Base-by-base conservation (phyloP, 108 stramenopile genomes). In the Thalassiosira profunda region DNA sequence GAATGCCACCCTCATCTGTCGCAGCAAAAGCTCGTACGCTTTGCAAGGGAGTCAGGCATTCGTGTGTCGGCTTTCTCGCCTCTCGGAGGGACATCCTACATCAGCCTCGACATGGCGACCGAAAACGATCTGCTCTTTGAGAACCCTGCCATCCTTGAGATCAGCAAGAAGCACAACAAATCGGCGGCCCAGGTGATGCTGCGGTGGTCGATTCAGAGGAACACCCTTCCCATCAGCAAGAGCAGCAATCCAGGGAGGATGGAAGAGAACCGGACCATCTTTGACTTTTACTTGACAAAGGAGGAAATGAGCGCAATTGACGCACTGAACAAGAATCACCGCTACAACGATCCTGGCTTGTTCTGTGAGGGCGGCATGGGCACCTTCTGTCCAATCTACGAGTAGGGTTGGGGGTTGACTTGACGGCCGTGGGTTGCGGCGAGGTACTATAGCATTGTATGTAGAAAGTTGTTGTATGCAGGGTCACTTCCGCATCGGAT, bases 331-430 rank as follows among this genome's bases (percentile, higher is more conserved):
- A 70, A 74, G 34, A 94, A 97, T 54, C 67, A 70, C 30, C 90
- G 97, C 7, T 96, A 91, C 88, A 97, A 97, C 70, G 95, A 97
- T 67, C 97, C 97, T 31, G 97, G 95, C 9, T 86, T 63, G 5
- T 97, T 94, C 59, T 91, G 92, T 64, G 87, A 92, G 70, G 43
- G 47, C n/a, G 88, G 83, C 5, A 86, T 96, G 79, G 92, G 92
- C 28, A 91, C 89, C 2, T 94, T 92, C 51, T 92, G 88, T 62
- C 95, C 95, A 17, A 96, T 96, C 30, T 96, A 90, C 69, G 95
- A 96, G 47, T 95, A 52, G 51, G 45, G 23, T 23, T 1, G 3
- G 14, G 20, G 14, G 14, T 17, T 24, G 20, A 0, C 1, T 51
- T 26, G 21, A 26, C 14, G 0, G 4, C 14, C 3, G 18, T 28